Evolutionary conservation across 225 moss, liverwort and hornwort species (phyloP).

Genomic region (Physcomitrellopsis africana): DNA sequence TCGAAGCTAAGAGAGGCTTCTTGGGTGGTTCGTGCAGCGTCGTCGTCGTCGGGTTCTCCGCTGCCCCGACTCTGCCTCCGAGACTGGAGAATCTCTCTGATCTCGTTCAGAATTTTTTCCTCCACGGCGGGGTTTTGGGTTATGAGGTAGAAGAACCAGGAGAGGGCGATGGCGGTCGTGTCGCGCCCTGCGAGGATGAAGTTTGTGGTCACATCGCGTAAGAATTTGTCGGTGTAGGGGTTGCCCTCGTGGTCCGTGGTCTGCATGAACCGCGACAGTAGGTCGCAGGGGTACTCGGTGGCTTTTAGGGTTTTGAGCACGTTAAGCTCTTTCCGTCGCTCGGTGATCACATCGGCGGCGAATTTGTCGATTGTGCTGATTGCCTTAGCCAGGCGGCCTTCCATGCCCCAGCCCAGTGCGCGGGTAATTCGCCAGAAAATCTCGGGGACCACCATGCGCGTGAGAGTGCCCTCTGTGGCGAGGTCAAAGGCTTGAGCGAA

Average conservation of each 20-base stretch:
- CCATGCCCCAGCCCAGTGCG: constrained; percentile 51
- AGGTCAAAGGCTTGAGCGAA: constrained; percentile 68
- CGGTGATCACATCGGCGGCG: constrained; percentile 57
- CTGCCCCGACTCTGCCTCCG: background rate
- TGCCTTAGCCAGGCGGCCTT: constrained; percentile 49
- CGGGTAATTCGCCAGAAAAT: constrained; percentile 53
- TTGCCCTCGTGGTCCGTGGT: constrained; percentile 37
- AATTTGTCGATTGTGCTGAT: constrained; percentile 54
- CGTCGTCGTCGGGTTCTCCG: background rate
- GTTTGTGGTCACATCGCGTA: constrained; percentile 67
- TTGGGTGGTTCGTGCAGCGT: too few relatives aligned
- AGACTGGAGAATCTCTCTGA: constrained; percentile 15
- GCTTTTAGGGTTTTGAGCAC: constrained; percentile 34
- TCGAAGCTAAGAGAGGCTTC: constrained; percentile 42
- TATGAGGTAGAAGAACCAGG: constrained; percentile 78
- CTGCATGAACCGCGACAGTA: constrained; percentile 78
- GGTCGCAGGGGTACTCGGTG: constrained; percentile 50
- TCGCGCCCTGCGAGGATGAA: constrained; percentile 75
- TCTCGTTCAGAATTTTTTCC: constrained; percentile 42
- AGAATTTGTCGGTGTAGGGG: constrained; percentile 53
- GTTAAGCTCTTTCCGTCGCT: constrained; percentile 51
- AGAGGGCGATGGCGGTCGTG: constrained; percentile 61
- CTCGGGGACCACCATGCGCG: constrained; percentile 47
- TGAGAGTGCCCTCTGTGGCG: constrained; percentile 55
- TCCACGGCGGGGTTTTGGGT: constrained; percentile 57